Conservation (phyloP, 148 eudicot species). For the Salicornia ramosissima region DNA sequence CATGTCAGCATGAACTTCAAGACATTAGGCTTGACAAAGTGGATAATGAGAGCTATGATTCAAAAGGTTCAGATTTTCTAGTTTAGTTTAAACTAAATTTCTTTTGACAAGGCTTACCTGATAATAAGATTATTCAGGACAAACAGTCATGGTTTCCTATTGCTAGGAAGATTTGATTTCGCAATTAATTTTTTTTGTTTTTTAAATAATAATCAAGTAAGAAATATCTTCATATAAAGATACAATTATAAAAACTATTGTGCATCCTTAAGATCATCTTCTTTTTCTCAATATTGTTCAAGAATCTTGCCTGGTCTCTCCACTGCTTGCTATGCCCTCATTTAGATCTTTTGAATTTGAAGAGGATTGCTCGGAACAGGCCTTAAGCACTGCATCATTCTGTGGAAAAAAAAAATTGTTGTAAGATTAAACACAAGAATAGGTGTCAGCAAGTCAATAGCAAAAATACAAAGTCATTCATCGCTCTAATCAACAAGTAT, state of each 20-base stretch:
- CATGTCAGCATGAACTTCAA: neutral
- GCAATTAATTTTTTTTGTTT: neutral
- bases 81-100: constrained; percentile 8
- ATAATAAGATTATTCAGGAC: constrained; percentile 1
- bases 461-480: neutral
- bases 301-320: constrained; percentile 27
- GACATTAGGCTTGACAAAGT: neutral
- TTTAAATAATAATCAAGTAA: constrained; percentile 6
- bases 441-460: neutral
- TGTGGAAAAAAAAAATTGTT: constrained; percentile 21
- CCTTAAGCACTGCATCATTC: constrained; percentile 76
- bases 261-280: constrained; percentile 12
- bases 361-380: constrained; percentile 51
- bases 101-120: constrained; percentile 9
- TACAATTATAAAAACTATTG: constrained; percentile 12
- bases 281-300: constrained; percentile 14
- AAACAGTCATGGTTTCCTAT: constrained; percentile 8
- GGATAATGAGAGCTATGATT: neutral
- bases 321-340: constrained; percentile 18
- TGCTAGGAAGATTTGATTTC: neutral
- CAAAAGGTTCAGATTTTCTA: constrained; percentile 7
- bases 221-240: constrained; percentile 13
- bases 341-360: constrained; percentile 25
- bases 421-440: neutral
- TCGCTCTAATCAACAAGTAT: too few species aligned